These are phyloP conservation scores for Stachybotrys chartarum DNA, from an alignment of 2,329 filamentous ascomycete genomes.

Conservation along the genomic window DNA sequence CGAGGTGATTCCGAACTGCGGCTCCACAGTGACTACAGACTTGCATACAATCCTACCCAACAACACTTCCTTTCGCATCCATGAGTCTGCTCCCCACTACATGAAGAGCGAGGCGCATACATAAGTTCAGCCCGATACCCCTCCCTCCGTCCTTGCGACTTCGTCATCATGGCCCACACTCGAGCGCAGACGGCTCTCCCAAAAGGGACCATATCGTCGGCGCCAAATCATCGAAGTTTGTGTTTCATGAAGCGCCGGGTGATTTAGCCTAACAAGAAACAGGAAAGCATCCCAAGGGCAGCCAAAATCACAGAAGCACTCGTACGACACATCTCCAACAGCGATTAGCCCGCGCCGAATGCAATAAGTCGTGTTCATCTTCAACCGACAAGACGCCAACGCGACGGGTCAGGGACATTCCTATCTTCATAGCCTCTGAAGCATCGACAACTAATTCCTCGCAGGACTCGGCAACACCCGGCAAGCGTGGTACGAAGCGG, in stretches of 20 bases:
- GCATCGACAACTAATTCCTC: constrained; percentile 1
- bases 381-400: constrained; percentile 1
- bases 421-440: background rate
- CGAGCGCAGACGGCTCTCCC: background rate
- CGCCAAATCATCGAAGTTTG: constrained; percentile 3
- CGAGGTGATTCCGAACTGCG: too few relatives aligned
- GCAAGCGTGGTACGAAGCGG: constrained; percentile 3
- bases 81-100: too few relatives aligned
- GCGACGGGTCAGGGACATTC: constrained; percentile 2
- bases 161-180: constrained; percentile 2
- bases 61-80: too few relatives aligned
- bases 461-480: constrained; percentile 1
- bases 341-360: background rate
- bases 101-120: too few relatives aligned
- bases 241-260: constrained; percentile 2
- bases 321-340: background rate
- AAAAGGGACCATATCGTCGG: background rate
- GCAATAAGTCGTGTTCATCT: constrained; percentile 1
- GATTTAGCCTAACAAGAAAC: constrained; percentile 2
- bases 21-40: too few relatives aligned
- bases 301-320: background rate
- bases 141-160: background rate
- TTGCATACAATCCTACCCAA: too few relatives aligned
- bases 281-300: constrained; percentile 3
- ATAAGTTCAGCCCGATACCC: too few relatives aligned